Evolutionary conservation across 257 asterid genomes (phyloP), one percentile per base, ranked within the genome.

Genomic region (Linaria vulgaris): DNA sequence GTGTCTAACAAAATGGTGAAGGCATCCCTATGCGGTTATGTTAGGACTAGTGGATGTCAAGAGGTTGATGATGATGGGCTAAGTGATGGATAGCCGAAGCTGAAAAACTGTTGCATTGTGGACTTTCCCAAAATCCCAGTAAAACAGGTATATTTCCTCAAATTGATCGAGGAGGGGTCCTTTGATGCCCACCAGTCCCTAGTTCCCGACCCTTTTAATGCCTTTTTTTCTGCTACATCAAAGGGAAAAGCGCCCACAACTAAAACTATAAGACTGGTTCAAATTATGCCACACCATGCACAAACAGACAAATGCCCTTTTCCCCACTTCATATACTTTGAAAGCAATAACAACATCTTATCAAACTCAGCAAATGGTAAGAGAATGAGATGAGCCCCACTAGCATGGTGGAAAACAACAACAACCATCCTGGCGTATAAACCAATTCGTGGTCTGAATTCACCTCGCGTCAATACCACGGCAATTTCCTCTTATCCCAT

Each of bases 391-490:
- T 25, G 9, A 27, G 25, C 64, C 70, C 51, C 22, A 23, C 73
- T 62, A 27, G 41, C 5, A 34, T 3, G 4, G 4, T 27, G 70
- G 24, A 54, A 67, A 67, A 37, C 53, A 54, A 25, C 39, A 75
- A 68, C 20, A 54, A 20, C 69, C 79, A 71, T 27, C 67, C 74
- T 76, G 72, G 80, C 80, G 13, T 56, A 13, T 12, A 47, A n/a
- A 54, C 19, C 74, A 48, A 70, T 56, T 30, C 44, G 84, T 82
- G 95, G 88, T 79, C 70, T 48, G 58, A 51, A 73, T 69, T 69
- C n/a, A n/a, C 64, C 75, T 24, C 23, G 58, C 7, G 47, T 46
- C 15, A 41, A 38, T 77, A 69, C 48, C 57, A 34, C 20, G 45
- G n/a, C 3, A 27, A 20, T 23, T 21, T 68, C 58, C 43, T 59